A percentile compares a stretch with the other conserved stretches of the same genome.
phyloP scores from a whole-genome alignment of 768 basidiomycete species.

The Naganishia vaughanmartiniae region DNA sequence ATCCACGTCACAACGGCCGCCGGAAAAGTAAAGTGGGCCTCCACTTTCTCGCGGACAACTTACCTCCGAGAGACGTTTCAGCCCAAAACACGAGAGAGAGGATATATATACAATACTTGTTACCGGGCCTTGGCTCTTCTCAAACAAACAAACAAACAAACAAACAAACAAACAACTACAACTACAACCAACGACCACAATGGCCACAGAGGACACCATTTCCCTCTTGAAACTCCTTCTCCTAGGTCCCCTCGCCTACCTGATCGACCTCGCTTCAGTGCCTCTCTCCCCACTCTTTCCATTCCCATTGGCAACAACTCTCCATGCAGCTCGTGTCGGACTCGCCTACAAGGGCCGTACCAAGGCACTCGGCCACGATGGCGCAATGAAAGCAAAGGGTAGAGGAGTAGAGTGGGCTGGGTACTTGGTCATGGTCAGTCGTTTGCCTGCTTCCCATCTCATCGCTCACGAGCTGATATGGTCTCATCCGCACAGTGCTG shows the following conservation, averaged over 20 bases:
- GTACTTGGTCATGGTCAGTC: constrained; percentile 32
- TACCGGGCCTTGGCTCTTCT: too few species aligned
- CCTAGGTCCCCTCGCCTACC: constrained; percentile 26
- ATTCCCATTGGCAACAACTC: constrained; percentile 29
- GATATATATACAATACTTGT: neutral
- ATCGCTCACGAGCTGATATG: neutral
- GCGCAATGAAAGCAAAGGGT: constrained; percentile 22
- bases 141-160: too few species aligned
- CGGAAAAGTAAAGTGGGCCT: too few species aligned
- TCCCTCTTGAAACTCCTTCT: neutral
- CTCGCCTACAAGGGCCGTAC: constrained; percentile 27
- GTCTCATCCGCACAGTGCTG: constrained; percentile 20
- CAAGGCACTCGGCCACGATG: constrained; percentile 25
- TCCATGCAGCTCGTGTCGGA: constrained; percentile 29
- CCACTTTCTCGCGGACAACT: too few species aligned
- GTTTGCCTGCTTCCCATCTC: neutral
- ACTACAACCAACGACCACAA: neutral
- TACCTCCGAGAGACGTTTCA: neutral
- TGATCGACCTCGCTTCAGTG: constrained; percentile 17
- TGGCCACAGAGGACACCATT: neutral
- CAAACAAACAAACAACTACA: too few species aligned
- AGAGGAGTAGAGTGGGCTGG: constrained; percentile 30
- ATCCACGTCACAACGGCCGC: too few species aligned
- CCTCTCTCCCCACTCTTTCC: constrained; percentile 30
- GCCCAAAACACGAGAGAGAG: constrained; percentile 9